Conservation (phyloP, 768 basidiomycete species). For the Sarcodon sp. region DNA sequence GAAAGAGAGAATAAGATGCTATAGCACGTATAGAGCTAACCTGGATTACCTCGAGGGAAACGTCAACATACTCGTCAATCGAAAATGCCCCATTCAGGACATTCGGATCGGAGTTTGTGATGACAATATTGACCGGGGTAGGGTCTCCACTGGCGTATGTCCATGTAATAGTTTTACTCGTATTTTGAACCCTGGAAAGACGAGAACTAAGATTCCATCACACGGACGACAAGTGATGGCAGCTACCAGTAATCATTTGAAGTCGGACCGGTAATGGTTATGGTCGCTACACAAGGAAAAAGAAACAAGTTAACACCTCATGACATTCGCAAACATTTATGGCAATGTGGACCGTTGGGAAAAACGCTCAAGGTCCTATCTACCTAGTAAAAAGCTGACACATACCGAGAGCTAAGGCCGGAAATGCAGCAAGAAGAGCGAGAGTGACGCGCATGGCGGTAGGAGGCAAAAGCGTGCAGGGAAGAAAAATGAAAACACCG, state of each 20-base stretch:
- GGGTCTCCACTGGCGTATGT: constrained; percentile 18
- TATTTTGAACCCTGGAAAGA: constrained; percentile 19
- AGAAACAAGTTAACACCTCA: neutral
- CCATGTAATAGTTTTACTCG: constrained; percentile 23
- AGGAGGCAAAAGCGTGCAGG: too few species aligned
- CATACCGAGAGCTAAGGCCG: constrained; percentile 13
- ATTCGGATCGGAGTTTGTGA: constrained; percentile 17
- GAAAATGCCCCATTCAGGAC: constrained; percentile 24
- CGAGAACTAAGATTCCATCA: neutral
- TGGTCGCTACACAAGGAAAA: constrained; percentile 11
- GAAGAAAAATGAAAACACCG: too few species aligned
- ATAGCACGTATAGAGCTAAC: neutral
- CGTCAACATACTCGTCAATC: constrained; percentile 19
- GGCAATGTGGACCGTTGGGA: too few species aligned
- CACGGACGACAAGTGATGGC: neutral
- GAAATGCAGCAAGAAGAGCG: constrained; percentile 14
- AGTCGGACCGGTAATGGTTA: constrained; percentile 18
- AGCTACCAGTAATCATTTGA: constrained; percentile 17
- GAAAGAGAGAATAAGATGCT: neutral
- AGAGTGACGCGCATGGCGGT: constrained; percentile 14
- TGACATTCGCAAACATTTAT: neutral
- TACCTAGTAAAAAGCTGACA: neutral
- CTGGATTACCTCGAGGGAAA: constrained; percentile 12
- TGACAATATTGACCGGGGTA: constrained; percentile 16
- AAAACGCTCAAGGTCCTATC: neutral